Conservation (phyloP, 495 filamentous ascomycete species). For the Xylaria cubensis region DNA sequence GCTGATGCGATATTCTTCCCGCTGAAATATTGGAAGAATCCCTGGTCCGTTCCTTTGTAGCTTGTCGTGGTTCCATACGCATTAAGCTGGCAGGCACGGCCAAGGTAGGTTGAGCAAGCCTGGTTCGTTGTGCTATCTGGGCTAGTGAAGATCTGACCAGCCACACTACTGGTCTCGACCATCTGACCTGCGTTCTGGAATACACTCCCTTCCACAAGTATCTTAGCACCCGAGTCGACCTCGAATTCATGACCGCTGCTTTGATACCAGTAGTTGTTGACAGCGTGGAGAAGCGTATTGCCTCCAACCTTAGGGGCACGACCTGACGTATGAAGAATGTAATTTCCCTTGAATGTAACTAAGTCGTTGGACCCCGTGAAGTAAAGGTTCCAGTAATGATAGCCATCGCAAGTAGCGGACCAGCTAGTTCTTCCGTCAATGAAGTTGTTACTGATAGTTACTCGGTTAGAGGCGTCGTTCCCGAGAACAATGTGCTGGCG, state of each 20-base stretch:
- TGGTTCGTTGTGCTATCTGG: slow-evolving; percentile 46
- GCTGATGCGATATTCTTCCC: slow-evolving; percentile 59
- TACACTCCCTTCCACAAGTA: slow-evolving; percentile 66
- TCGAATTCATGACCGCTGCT: slow-evolving; percentile 64
- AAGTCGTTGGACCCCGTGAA: slow-evolving; percentile 52
- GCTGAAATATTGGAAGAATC: slow-evolving; percentile 55
- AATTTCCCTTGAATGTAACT: slow-evolving; percentile 54
- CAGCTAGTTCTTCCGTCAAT: slow-evolving; percentile 58
- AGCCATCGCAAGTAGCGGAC: slow-evolving; percentile 59
- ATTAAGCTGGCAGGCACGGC: slow-evolving; percentile 54
- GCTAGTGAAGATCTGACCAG: slow-evolving; percentile 53
- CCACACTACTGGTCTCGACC: slow-evolving; percentile 35
- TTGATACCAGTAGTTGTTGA: slow-evolving; percentile 67
- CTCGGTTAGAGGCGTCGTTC: slow-evolving; percentile 40
- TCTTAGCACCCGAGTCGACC: slow-evolving; percentile 55
- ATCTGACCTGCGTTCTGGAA: slow-evolving; percentile 55
- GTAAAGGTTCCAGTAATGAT: slow-evolving; percentile 63
- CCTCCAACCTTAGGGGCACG: slow-evolving; percentile 59
- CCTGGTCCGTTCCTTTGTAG: slow-evolving; percentile 41
- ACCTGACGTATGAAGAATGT: slow-evolving; percentile 60
- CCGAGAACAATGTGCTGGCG: slow-evolving; percentile 53
- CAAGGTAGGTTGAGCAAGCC: slow-evolving; percentile 50
- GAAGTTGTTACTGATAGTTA: slow-evolving; percentile 52
- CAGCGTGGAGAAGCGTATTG: slow-evolving; percentile 56
- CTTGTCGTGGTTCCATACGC: slow-evolving; percentile 54